phyloP scores from a whole-genome alignment of 2,329 filamentous ascomycete genomes.

The Magnaporthales sp. region DNA sequence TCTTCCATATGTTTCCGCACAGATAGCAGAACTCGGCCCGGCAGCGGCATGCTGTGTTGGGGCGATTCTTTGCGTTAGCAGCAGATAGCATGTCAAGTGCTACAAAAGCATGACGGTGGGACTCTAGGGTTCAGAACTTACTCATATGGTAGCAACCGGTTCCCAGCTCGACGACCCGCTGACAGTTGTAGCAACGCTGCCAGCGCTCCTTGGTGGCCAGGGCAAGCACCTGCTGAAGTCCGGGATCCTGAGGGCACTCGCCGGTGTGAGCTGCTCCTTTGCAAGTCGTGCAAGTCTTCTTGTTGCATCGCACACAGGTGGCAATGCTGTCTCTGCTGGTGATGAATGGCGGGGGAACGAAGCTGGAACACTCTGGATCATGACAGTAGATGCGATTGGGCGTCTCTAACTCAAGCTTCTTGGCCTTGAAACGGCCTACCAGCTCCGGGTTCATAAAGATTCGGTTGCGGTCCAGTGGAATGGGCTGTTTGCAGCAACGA shows the following conservation, averaged over 20 bases:
- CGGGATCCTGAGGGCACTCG: constrained; percentile 37
- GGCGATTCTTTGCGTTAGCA: not conserved
- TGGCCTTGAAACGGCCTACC: not conserved
- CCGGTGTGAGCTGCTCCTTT: constrained; percentile 34
- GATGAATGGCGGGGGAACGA: constrained; percentile 28
- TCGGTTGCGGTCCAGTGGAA: constrained; percentile 26
- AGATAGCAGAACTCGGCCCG: not conserved
- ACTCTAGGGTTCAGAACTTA: not conserved
- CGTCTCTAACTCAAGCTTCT: not conserved
- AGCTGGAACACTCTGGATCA: constrained; percentile 29
- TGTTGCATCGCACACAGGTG: constrained; percentile 31
- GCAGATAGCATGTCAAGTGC: too few species aligned
- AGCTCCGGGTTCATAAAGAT: constrained; percentile 15
- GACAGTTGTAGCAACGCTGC: constrained; percentile 34
- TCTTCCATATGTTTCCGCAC: constrained; percentile 1
- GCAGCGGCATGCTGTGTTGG: not conserved
- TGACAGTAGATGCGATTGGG: constrained; percentile 40
- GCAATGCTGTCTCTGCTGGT: constrained; percentile 19
- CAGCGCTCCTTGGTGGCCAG: constrained; percentile 35
- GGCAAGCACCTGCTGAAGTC: constrained; percentile 27
- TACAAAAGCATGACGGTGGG: not conserved
- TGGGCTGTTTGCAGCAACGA: constrained; percentile 34
- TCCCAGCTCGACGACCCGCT: not conserved
- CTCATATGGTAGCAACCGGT: not conserved
- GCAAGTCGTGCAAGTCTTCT: constrained; percentile 40